phyloP scores from a whole-genome alignment of 306 rosid genomes.

The Cucumis hystrix region DNA sequence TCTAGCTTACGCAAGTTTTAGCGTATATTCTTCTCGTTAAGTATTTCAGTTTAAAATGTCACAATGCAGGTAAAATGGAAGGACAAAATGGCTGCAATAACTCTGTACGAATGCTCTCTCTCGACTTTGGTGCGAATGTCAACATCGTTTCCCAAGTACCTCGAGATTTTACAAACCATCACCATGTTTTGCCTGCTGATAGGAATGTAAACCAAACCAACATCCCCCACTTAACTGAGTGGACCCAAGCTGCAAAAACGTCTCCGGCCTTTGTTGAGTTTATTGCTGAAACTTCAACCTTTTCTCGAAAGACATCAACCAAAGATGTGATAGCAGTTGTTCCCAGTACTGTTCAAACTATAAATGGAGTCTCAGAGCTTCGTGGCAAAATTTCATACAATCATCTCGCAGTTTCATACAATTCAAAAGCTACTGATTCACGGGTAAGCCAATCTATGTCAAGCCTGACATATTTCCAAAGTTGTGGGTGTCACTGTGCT shows the following conservation, averaged over 20 bases:
- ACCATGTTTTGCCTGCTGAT: conserved; percentile 15
- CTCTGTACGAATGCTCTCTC: conserved; percentile 13
- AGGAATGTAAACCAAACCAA: conserved; percentile 15
- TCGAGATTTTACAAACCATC: conserved; percentile 19
- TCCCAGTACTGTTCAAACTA: conserved; percentile 17
- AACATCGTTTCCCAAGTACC: conserved; percentile 18
- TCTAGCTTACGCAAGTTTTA: background rate
- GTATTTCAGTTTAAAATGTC: background rate
- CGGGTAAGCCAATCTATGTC: conserved; percentile 20
- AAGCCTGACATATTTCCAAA: background rate
- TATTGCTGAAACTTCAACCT: conserved; percentile 39
- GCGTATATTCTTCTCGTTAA: background rate
- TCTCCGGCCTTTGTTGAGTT: conserved; percentile 35
- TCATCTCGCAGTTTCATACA: conserved; percentile 23
- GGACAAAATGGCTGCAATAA: conserved; percentile 25
- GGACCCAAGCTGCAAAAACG: conserved; percentile 33
- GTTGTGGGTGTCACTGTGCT: background rate
- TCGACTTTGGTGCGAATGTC: conserved; percentile 15
- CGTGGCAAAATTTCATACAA: conserved; percentile 21
- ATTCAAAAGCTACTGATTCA: conserved; percentile 26
- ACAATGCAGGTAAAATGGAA: conserved; percentile 32
- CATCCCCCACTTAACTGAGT: conserved; percentile 15
- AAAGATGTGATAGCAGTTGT: conserved; percentile 27
- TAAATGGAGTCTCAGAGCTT: conserved; percentile 14
- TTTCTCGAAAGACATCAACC: conserved; percentile 20